Conservation (phyloP, 2,329 filamentous ascomycete genomes). For the Fusarium sp. region DNA sequence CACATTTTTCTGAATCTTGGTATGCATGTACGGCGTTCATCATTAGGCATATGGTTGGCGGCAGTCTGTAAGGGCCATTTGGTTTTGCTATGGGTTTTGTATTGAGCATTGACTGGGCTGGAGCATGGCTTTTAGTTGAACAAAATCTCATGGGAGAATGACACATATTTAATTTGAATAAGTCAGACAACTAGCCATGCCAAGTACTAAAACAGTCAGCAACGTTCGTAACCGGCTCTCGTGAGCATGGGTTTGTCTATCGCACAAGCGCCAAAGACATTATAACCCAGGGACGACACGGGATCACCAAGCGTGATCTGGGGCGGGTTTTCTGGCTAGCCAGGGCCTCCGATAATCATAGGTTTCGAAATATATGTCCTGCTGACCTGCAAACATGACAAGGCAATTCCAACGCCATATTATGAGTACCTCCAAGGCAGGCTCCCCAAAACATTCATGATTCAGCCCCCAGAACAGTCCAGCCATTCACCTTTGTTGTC, state of each 20-base stretch:
- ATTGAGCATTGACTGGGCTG: slow-evolving; percentile 15
- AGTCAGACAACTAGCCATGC: not conserved
- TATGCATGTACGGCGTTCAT: slow-evolving; percentile 43
- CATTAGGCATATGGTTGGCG: slow-evolving; percentile 22
- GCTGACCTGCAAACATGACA: not conserved
- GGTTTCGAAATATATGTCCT: not conserved
- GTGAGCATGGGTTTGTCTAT: not conserved
- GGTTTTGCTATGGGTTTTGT: slow-evolving; percentile 1
- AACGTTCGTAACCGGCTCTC: not conserved
- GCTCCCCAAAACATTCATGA: not conserved
- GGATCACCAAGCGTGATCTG: not conserved
- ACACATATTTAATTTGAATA: slow-evolving; percentile 13
- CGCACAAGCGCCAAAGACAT: not conserved
- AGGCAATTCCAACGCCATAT: not conserved
- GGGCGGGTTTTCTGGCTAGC: too few species aligned
- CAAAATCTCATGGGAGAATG: slow-evolving; percentile 32
- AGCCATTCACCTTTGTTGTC: not conserved
- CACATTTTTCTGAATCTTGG: slow-evolving; percentile 17
- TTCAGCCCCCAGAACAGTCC: not conserved
- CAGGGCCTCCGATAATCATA: not conserved
- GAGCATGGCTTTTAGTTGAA: slow-evolving; percentile 4
- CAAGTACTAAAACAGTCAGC: not conserved
- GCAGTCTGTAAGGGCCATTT: slow-evolving; percentile 2
- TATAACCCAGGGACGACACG: not conserved
- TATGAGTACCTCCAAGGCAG: not conserved